phyloP scores from a whole-genome alignment of 805 yeast genomes.

The Kazachstania psychrophila region DNA sequence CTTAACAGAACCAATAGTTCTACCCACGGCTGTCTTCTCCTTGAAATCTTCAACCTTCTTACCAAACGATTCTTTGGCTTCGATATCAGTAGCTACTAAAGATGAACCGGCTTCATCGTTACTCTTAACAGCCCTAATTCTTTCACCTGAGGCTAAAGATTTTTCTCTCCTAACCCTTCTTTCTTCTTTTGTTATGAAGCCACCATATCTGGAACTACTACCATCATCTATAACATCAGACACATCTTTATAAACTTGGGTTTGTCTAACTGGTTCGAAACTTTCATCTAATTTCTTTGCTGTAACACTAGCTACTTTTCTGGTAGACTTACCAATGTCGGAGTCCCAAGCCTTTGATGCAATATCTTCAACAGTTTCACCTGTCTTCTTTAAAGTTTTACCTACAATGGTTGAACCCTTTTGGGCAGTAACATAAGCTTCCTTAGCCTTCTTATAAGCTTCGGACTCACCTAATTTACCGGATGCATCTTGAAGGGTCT shows the following conservation, averaged over 20 bases:
- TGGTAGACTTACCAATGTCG: slow-evolving; percentile 80
- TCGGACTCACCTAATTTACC: slow-evolving; percentile 91
- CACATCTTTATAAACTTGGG: slow-evolving; percentile 82
- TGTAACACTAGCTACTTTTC: slow-evolving; percentile 70
- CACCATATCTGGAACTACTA: slow-evolving; percentile 81
- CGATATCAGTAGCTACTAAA: slow-evolving; percentile 71
- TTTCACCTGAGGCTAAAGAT: slow-evolving; percentile 49
- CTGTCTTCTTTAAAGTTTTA: slow-evolving; percentile 75
- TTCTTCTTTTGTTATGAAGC: slow-evolving; percentile 75
- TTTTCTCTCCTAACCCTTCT: slow-evolving; percentile 64
- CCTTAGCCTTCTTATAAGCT: slow-evolving; percentile 85
- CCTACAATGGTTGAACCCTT: slow-evolving; percentile 59
- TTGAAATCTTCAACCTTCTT: slow-evolving; percentile 60
- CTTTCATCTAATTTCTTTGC: slow-evolving; percentile 80
- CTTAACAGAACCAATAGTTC: slow-evolving; percentile 48
- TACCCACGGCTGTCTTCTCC: slow-evolving; percentile 62
- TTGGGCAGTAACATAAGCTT: slow-evolving; percentile 82
- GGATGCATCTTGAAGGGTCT: slow-evolving; percentile 91
- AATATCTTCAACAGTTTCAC: slow-evolving; percentile 84
- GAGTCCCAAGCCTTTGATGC: slow-evolving; percentile 95
- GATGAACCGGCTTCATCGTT: slow-evolving; percentile 78
- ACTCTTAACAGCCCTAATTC: slow-evolving; percentile 60
- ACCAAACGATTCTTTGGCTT: slow-evolving; percentile 57
- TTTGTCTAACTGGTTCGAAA: slow-evolving; percentile 86
- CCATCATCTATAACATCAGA: slow-evolving; percentile 88